Evolutionary conservation across 352 stramenopile species (phyloP), one percentile per base, ranked within the genome.

Genomic region (Pythium myriotylum): DNA sequence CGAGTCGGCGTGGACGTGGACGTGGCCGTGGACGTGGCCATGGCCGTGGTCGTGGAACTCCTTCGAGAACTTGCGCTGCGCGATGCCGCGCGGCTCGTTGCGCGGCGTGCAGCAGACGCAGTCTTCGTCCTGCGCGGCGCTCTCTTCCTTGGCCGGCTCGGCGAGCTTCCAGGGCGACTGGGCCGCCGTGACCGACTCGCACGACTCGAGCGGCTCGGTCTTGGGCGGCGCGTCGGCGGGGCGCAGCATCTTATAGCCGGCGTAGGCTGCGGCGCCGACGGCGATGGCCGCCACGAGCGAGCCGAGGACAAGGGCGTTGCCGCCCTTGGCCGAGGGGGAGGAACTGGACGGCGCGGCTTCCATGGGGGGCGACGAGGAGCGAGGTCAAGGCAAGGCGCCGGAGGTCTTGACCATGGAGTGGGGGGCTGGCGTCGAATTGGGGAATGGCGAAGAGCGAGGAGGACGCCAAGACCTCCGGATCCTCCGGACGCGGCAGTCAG

Each of bases 101-200:
- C 40, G 27, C 14, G 54, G 39, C 19, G 43, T 26, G 29, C 54
- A 61, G 42, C 54, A 61, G 17, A 14, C 54, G 42, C 54, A 61
- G 32, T 61, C 42, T 9, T 43, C 37, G 3, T 24, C 13, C 2
- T 22, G 17, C 22, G 16, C 22, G 13, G 39, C 27, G 10, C 27
- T 9, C 5, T 20, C 48, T 12, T 42, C 29, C 13, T 23, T 16
- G 29, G 43, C 22, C 8, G 32, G 19, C 14, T 19, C 14, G n/a
- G 19, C 42, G 2, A 57, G 50, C 35, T 57, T 57, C 50, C 50
- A 57, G 1, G 50, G 50, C 35, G 50, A 39, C 17, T 57, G 32
- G 4, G 35, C 50, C 4, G 50, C 50, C 22, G 35, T 32, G 35
- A 57, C 50, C 14, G 50, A 57, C 4, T 57, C 50, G 35, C 50